These are phyloP conservation scores for Pisolithus thermaeus DNA, from an alignment of 1,284 basidiomycete species.

Conservation along the genomic window DNA sequence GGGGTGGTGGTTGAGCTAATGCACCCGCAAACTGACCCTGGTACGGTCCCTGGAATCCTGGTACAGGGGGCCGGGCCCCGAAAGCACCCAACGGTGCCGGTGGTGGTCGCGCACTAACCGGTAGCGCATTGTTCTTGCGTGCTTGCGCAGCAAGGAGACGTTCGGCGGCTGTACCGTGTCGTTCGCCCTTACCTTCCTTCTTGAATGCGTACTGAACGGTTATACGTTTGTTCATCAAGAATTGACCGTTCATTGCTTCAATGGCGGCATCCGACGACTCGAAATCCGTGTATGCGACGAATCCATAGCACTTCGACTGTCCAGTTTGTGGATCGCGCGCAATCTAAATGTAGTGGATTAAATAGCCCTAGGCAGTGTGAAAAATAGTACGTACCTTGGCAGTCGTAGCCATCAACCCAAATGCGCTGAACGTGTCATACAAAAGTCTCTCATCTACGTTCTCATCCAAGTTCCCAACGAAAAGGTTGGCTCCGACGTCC, in stretches of 20 bases:
- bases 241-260: slow-evolving; percentile 95
- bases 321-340: slow-evolving; percentile 84
- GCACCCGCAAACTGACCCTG: slow-evolving; percentile 87
- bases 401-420: slow-evolving; percentile 90
- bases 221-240: slow-evolving; percentile 97
- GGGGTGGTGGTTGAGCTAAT: slow-evolving; percentile 64
- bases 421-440: slow-evolving; percentile 93
- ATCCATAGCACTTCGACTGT: slow-evolving; percentile 93
- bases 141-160: slow-evolving; percentile 93
- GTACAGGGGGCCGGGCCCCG: slow-evolving; percentile 54
- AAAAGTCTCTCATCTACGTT: slow-evolving; percentile 90
- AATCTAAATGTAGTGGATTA: slow-evolving; percentile 48
- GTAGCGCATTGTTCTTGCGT: slow-evolving; percentile 87
- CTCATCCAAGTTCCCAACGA: slow-evolving; percentile 92
- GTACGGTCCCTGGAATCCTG: slow-evolving; percentile 65
- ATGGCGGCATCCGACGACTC: slow-evolving; percentile 95
- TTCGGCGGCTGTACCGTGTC: slow-evolving; percentile 94
- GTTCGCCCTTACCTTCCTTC: slow-evolving; percentile 97
- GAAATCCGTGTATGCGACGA: slow-evolving; percentile 95
- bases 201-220: slow-evolving; percentile 98
- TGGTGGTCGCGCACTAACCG: slow-evolving; percentile 61
- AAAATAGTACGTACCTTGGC: slow-evolving; percentile 69
- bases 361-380: neutral
- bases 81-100: slow-evolving; percentile 67
- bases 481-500: slow-evolving; percentile 96